Evolutionary conservation across 2,329 filamentous ascomycete species (phyloP).

Genomic region (Stemphylium lycopersici): DNA sequence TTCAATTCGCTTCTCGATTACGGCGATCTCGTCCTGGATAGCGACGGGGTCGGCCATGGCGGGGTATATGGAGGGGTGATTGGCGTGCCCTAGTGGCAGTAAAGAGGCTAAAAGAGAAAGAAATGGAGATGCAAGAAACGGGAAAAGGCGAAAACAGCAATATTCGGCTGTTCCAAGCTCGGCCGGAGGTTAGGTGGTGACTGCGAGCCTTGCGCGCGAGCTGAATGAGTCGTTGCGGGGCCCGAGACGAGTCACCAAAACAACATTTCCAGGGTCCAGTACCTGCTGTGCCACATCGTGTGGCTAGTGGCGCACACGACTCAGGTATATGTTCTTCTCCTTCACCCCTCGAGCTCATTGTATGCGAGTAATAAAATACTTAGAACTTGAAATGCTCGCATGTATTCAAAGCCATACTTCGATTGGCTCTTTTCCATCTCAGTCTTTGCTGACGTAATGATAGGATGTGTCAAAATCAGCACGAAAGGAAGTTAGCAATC

Average conservation of each 20-base stretch:
- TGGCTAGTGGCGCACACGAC: slow-evolving; percentile 1
- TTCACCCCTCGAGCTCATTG: too few relatives aligned
- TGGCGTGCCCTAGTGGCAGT: slow-evolving; percentile 17
- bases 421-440: too few relatives aligned
- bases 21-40: slow-evolving; percentile 40
- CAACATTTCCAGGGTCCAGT: slow-evolving; percentile 16
- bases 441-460: too few relatives aligned
- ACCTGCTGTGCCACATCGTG: slow-evolving; percentile 11
- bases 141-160: not conserved
- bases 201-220: slow-evolving; percentile 15
- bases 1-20: slow-evolving; percentile 42
- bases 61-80: slow-evolving; percentile 34
- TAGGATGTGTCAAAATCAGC: too few relatives aligned
- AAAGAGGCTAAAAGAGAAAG: not conserved
- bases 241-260: slow-evolving; percentile 15
- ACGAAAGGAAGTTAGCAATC: not conserved
- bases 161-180: slow-evolving; percentile 8
- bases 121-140: not conserved
- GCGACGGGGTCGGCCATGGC: slow-evolving; percentile 40
- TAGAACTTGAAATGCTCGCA: too few relatives aligned
- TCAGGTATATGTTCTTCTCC: not conserved
- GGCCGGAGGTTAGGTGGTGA: slow-evolving; percentile 13
- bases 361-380: too few relatives aligned
- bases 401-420: too few relatives aligned
- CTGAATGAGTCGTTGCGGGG: slow-evolving; percentile 29